Base-by-base conservation (phyloP, 371 early-diverging fungal species). In the Mortierella sp. region DNA sequence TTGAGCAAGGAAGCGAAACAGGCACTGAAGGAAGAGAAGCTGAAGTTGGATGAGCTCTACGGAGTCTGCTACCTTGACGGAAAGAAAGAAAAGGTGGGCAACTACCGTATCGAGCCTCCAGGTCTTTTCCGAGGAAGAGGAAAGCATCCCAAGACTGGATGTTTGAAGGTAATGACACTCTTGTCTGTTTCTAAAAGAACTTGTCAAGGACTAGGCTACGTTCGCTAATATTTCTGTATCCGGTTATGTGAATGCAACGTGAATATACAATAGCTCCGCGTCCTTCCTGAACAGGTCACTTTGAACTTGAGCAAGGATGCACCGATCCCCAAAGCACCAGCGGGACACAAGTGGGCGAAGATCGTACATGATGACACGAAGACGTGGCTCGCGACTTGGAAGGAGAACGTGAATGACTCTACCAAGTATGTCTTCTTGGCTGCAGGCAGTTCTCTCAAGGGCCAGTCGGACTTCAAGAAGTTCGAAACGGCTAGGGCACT, bases 381-480 rank as follows among this genome's bases (percentile, higher is more conserved):
- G 32, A 94, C 96, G 17, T 99, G 99, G 99, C 83, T 99, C 32
- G 99, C 99, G 4, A 96, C 87, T 30, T 99, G 99, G 99, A 96
- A 94, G 70, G 98, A 98, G 72, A 97, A 96, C 79, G 92, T 99
- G 49, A 97, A 96, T 78, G 91, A 87, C 15, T 85, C 83, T 49
- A 87, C 86, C 72, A 99, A 99, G 78, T 99, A 99, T 79, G 95
- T 99, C 17, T 95, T 95, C 68, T 85, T 98, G 75, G 93, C 95
- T 1, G 96, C 96, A 4, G 91, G 86, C 23, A 95, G 95, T 51
- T 90, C 95, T n/a, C 84, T 96, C 79, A 99, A 99, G 73, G 97
- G 97, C 15, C 92, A 93, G 79, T 95, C 96, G 66, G 99, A 99
- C 63, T 79, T 94, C 80, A 92, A 93, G 71, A 99, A 99, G 85